Evolutionary conservation across 305 asterid species (phyloP).

Genomic region (Plantago coronopus): DNA sequence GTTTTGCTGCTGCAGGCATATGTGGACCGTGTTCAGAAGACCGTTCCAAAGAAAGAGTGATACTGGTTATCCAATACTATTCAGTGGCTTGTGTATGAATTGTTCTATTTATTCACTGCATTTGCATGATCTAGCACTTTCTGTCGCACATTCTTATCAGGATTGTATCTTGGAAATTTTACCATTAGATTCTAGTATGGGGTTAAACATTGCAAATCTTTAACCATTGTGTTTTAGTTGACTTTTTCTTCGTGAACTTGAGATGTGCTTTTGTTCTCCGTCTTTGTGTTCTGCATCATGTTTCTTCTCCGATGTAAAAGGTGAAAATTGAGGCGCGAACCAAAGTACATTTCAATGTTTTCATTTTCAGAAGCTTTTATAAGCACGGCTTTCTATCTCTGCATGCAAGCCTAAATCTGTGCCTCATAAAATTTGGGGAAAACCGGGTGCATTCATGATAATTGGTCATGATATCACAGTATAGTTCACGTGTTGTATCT

Average conservation of each 20-base stretch:
- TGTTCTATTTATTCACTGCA: slow-evolving; percentile 23
- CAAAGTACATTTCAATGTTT: too few species aligned
- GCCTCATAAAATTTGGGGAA: too few species aligned
- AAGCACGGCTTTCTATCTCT: too few species aligned
- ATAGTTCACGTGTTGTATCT: too few species aligned
- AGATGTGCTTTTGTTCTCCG: neutral
- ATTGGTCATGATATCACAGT: too few species aligned
- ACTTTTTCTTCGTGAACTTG: neutral
- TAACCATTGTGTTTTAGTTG: neutral
- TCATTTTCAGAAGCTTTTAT: too few species aligned
- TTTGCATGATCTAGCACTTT: slow-evolving; percentile 22
- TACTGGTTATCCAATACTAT: neutral
- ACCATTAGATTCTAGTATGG: slow-evolving; percentile 15
- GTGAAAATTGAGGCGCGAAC: neutral
- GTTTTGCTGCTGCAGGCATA: slow-evolving; percentile 61
- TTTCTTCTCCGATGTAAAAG: neutral
- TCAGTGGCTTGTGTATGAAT: neutral
- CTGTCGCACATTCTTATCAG: slow-evolving; percentile 25
- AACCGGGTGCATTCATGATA: too few species aligned
- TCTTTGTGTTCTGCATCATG: neutral
- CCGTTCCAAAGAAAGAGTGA: slow-evolving; percentile 38
- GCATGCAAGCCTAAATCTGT: too few species aligned
- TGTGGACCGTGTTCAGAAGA: slow-evolving; percentile 62
- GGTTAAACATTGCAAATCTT: slow-evolving; percentile 20
- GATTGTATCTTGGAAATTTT: slow-evolving; percentile 19